phyloP scores from a whole-genome alignment of 257 asterid genomes.

The Nicotiana attenuata region DNA sequence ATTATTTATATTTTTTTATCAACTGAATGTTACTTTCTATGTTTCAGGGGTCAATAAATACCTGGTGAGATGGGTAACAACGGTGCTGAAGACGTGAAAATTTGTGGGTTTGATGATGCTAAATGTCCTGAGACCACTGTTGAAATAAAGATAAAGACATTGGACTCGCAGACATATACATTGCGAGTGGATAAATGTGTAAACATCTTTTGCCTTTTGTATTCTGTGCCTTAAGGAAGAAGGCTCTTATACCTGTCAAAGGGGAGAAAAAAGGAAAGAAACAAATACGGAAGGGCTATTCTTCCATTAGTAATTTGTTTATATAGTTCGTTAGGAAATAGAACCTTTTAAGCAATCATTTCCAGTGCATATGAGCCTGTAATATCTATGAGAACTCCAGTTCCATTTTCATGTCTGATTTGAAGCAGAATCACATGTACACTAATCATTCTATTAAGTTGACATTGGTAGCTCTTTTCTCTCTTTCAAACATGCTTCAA shows the following conservation, averaged over 20 bases:
- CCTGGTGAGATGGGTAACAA: conserved; percentile 46
- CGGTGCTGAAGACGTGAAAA: conserved; percentile 28
- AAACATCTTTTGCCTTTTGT: conserved; percentile 12
- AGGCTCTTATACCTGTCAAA: not conserved
- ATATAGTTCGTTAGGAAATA: not conserved
- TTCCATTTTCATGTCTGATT: not conserved
- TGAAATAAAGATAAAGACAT: conserved; percentile 81
- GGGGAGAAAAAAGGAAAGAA: not conserved
- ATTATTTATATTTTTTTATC: too few relatives aligned
- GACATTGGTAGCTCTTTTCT: not conserved
- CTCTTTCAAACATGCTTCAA: not conserved
- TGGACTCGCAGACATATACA: conserved; percentile 69
- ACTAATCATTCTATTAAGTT: not conserved
- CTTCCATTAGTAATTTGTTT: not conserved
- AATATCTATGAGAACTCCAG: not conserved
- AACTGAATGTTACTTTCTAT: not conserved
- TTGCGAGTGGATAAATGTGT: conserved; percentile 76
- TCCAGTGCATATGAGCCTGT: not conserved
- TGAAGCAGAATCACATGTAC: not conserved
- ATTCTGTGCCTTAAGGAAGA: not conserved
- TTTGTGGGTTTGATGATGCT: conserved; percentile 33
- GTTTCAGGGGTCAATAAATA: not conserved
- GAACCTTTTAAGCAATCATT: not conserved
- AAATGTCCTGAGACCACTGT: conserved; percentile 66
- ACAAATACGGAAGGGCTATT: not conserved